These are phyloP conservation scores for Volvox reticuliferus DNA, from an alignment of 139 green algal species.

Conservation along the genomic window DNA sequence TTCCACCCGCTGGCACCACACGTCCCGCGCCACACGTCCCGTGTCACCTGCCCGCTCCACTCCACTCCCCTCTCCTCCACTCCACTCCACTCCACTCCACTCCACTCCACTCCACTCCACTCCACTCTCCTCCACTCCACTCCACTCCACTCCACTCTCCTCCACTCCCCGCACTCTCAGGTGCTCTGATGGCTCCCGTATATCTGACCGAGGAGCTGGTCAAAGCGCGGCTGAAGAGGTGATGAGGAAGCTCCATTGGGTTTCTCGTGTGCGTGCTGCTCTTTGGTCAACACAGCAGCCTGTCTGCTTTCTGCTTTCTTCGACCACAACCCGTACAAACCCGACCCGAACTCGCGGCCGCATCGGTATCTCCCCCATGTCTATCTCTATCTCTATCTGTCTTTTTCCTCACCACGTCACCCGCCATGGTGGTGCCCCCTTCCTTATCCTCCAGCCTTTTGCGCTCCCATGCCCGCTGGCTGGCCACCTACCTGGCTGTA, in stretches of 20 bases:
- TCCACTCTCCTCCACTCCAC: background rate
- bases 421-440: too few relatives aligned
- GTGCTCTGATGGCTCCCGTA: conserved; percentile 32
- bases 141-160: background rate
- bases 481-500: background rate
- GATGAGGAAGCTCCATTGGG: too few relatives aligned
- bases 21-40: background rate
- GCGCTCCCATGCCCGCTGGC: background rate
- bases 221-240: conserved; percentile 23
- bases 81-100: background rate
- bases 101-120: background rate
- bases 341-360: too few relatives aligned
- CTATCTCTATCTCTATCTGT: too few relatives aligned
- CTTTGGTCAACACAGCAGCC: too few relatives aligned
- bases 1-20: background rate
- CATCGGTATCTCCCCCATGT: too few relatives aligned
- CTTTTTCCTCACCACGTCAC: too few relatives aligned
- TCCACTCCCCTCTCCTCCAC: background rate
- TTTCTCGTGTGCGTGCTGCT: too few relatives aligned
- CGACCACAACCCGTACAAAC: too few relatives aligned
- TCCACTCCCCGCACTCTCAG: background rate
- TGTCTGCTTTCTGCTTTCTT: too few relatives aligned
- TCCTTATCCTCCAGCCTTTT: conserved; percentile 1
- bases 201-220: conserved; percentile 40
- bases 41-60: background rate